Conservation (phyloP, 257 asterid genomes). For the Voacanga thouarsii region DNA sequence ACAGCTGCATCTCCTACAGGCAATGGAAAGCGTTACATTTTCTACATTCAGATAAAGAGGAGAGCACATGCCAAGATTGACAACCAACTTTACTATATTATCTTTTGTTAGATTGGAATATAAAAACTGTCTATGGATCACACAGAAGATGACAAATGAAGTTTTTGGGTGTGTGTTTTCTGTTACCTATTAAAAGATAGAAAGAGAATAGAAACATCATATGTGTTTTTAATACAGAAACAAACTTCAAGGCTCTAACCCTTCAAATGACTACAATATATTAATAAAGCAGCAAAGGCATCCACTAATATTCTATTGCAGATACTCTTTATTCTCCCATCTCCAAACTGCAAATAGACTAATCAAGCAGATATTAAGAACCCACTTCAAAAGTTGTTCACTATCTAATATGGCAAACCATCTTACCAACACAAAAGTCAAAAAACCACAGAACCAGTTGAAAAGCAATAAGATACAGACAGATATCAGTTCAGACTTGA, state of each 20-base stretch:
- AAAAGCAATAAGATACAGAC: not conserved
- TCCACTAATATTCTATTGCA: slow-evolving; percentile 19
- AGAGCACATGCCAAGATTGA: not conserved
- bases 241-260: slow-evolving; percentile 15
- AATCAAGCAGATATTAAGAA: slow-evolving; percentile 16
- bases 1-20: slow-evolving; percentile 17
- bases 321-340: slow-evolving; percentile 26
- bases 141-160: slow-evolving; percentile 6
- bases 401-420: slow-evolving; percentile 12
- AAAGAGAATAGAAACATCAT: slow-evolving; percentile 15
- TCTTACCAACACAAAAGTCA: slow-evolving; percentile 7
- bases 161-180: not conserved
- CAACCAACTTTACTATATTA: not conserved
- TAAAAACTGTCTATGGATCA: slow-evolving; percentile 5
- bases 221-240: slow-evolving; percentile 5
- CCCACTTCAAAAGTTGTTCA: slow-evolving; percentile 16
- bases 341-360: slow-evolving; percentile 20
- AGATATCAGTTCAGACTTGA: not conserved
- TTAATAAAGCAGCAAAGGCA: slow-evolving; percentile 17
- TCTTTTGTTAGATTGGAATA: not conserved
- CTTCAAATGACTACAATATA: slow-evolving; percentile 12
- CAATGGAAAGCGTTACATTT: not conserved
- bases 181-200: slow-evolving; percentile 2
- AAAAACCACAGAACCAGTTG: not conserved
- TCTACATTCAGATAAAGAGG: slow-evolving; percentile 6